Conservation (phyloP, 1,284 basidiomycete species). For the Fistulinella staudtii region DNA sequence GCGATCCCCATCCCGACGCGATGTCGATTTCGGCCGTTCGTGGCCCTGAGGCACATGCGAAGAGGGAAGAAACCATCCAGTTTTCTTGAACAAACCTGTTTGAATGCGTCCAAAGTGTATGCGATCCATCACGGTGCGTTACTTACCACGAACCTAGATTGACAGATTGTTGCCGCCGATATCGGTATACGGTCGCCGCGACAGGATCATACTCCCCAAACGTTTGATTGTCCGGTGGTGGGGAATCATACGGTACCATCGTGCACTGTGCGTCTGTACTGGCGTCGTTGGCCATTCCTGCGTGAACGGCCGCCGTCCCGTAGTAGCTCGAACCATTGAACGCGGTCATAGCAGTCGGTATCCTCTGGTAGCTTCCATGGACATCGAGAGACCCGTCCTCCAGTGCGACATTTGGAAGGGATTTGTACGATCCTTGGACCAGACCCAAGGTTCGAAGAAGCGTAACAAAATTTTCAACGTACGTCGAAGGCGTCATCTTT, state of each 20-base stretch:
- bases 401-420: conserved; percentile 6
- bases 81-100: conserved; percentile 74
- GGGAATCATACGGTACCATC: conserved; percentile 10
- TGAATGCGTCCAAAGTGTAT: no score
- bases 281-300: not conserved
- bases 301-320: not conserved
- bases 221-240: conserved; percentile 3
- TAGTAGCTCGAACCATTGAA: not conserved
- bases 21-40: conserved; percentile 57
- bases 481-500: not conserved
- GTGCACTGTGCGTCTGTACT: conserved; percentile 4
- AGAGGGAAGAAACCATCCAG: conserved; percentile 75
- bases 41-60: conserved; percentile 55
- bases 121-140: not conserved
- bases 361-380: not conserved
- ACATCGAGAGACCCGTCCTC: not conserved
- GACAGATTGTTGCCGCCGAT: conserved; percentile 22
- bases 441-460: conserved; percentile 17
- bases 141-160: conserved; percentile 23
- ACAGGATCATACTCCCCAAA: conserved; percentile 19
- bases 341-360: not conserved
- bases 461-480: conserved; percentile 3
- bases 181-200: conserved; percentile 18
- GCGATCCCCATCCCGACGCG: conserved; percentile 42
- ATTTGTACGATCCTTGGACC: conserved; percentile 22